phyloP scores from a whole-genome alignment of 2,329 filamentous ascomycete species.

The Dactylonectria macrodidyma region DNA sequence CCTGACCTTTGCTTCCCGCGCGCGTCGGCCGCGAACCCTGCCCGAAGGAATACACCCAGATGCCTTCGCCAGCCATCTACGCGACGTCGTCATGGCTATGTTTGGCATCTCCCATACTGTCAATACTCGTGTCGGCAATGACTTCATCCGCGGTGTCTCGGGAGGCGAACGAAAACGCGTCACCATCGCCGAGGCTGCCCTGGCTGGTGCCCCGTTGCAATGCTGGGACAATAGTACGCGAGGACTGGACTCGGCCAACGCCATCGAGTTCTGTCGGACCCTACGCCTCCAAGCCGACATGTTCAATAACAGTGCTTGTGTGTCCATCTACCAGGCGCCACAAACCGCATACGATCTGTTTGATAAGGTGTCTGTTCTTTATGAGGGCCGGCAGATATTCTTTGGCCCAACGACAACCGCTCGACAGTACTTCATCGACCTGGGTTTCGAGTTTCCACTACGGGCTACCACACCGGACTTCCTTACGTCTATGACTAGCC shows the following conservation, averaged over 20 bases:
- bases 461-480: conserved; percentile 80
- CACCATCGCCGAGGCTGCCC: conserved; percentile 52
- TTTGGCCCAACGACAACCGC: conserved; percentile 44
- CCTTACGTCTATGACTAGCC: conserved; percentile 67
- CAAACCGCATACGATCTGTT: conserved; percentile 62
- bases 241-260: conserved; percentile 76
- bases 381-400: conserved; percentile 77
- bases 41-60: conserved; percentile 68
- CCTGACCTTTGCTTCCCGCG: conserved; percentile 81
- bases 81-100: conserved; percentile 80
- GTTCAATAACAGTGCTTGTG: conserved; percentile 68
- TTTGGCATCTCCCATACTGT: conserved; percentile 79
- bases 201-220: conserved; percentile 64
- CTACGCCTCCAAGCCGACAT: conserved; percentile 73
- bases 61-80: conserved; percentile 71
- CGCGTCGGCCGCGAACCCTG: conserved; percentile 74
- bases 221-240: conserved; percentile 80
- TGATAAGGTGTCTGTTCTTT: conserved; percentile 78
- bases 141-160: conserved; percentile 72
- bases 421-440: conserved; percentile 45
- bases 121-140: conserved; percentile 80
- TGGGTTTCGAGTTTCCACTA: conserved; percentile 70
- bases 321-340: conserved; percentile 77
- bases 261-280: conserved; percentile 75
- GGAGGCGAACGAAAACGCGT: conserved; percentile 66